phyloP scores from a whole-genome alignment of 208 protist species.

The Phytomonas sp. region DNA sequence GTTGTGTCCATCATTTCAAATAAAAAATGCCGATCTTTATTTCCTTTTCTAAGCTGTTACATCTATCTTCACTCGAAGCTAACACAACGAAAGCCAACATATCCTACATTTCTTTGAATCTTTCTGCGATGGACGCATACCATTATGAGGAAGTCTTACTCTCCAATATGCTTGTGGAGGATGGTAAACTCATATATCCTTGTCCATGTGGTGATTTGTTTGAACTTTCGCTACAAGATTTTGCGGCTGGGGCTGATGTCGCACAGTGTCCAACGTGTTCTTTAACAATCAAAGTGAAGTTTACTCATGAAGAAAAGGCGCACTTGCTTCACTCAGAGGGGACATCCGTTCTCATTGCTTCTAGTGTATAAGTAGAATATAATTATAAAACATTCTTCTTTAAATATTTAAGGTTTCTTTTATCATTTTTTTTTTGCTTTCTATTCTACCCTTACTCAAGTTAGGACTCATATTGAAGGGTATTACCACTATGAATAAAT shows the following conservation, averaged over 20 bases:
- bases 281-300: conserved; percentile 78
- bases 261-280: conserved; percentile 88
- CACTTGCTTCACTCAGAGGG: conserved; percentile 23
- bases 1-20: background rate
- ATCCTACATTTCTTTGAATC: conserved; percentile 4
- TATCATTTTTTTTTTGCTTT: background rate
- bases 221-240: conserved; percentile 69
- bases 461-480: background rate
- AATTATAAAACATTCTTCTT: background rate
- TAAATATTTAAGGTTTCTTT: background rate
- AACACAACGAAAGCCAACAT: background rate
- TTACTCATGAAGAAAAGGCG: conserved; percentile 38
- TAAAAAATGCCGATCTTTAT: background rate
- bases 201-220: conserved; percentile 91
- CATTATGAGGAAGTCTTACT: conserved; percentile 88
- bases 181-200: conserved; percentile 65
- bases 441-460: background rate
- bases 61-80: background rate
- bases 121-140: conserved; percentile 49
- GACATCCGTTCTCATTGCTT: background rate
- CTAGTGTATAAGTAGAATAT: background rate
- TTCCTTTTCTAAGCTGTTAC: conserved; percentile 1
- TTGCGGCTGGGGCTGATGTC: conserved; percentile 56
- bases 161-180: conserved; percentile 73
- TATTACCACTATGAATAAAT: conserved; percentile 4